Evolutionary conservation across 2,329 filamentous ascomycete genomes (phyloP), one percentile per base, ranked within the genome.

Genomic region (Microthyrium microscopicum): DNA sequence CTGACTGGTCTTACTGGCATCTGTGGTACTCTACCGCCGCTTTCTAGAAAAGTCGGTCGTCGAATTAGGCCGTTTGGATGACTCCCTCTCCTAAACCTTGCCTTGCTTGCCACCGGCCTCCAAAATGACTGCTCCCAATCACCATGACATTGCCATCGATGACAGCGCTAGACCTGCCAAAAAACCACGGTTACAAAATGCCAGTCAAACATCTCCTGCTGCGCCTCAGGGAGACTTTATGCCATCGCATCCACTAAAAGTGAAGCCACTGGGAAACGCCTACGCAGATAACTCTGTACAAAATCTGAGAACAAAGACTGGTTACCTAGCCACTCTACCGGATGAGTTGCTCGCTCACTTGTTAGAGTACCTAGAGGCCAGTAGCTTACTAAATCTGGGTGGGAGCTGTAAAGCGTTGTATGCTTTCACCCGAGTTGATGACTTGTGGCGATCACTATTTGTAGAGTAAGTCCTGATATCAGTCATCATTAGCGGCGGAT

Each of bases 221-320:
- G n/a, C n/a, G n/a, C n/a, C n/a, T n/a, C n/a, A n/a, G n/a, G n/a
- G n/a, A n/a, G n/a, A n/a, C n/a, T n/a, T n/a, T n/a, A 75, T 92
- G 34, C 77, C 78, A 32, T 62, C 66, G 25, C 87, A 95, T 60
- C 83, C 83, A 24, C 61, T 93, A 29, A 78, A 78, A 20, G 66
- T 95, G 42, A 89, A 84, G 50, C 87, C 89, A 1, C 68, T 78
- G 40, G 89, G 87, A 24, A 95, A 98, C 59, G 74, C 76, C 31
- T 68, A 87, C 27, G 71, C 73, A 15, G n/a, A n/a, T n/a, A n/a
- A n/a, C n/a, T 62, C 70, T 9, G 62, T 61, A 3, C 63, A 63
- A 35, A 80, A 80, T 56, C 68, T 83, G 30, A 79, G 81, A 39
- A 54, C 60, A 31, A 64, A 61, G 25, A 68, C 73, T 40, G 85